Base-by-base conservation (phyloP, 2,329 filamentous ascomycete genomes). In the Emergomyces orientalis region DNA sequence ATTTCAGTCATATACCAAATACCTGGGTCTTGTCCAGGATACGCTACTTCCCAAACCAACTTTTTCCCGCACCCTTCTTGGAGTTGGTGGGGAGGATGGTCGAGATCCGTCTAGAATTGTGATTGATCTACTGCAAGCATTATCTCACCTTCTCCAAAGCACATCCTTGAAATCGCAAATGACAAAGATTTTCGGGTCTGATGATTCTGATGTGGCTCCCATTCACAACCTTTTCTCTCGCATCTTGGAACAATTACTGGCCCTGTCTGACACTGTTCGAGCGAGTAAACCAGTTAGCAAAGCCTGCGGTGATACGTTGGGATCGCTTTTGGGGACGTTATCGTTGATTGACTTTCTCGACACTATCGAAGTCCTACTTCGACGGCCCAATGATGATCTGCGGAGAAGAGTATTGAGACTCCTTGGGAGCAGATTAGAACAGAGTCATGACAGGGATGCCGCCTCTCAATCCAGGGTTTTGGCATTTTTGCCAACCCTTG, bases 281-380 rank as follows among this genome's bases (percentile, higher is more conserved):
- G 70, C 64, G 51, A 72, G 74, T 64, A 76, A 76, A 64, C 64
- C 71, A 52, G 69, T 75, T 60, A 74, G 71, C 64, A 71, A 72
- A 58, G 77, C 77, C 30, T 80, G 80, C 70, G 88, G 88, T 47
- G 85, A 89, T 63, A 84, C 90, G 0, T 81, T 97, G 57, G 86
- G 89, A 22, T 88, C 88, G 65, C 79, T 96, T n/a, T 82, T 99
- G 59, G 88, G 90, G 66, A 83, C 97, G 7, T 81, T 96, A 51
- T 93, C 92, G 0, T 91, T 93, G 2, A 82, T 86, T 60, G 91
- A 97, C 75, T 94, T 97, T 74, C 86, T 97, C 74, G 90, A 90
- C 73, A 89, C 91, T 11, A 88, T 95, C 49, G 90, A 96, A 72
- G 85, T 86, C 34, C 81, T 99, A 37, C 84, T 97, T 43, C 84